A percentile compares a stretch with the other conserved stretches of the same genome.
phyloP scores from a whole-genome alignment of 495 filamentous ascomycete genomes.

The Alectoria sarmentosa region DNA sequence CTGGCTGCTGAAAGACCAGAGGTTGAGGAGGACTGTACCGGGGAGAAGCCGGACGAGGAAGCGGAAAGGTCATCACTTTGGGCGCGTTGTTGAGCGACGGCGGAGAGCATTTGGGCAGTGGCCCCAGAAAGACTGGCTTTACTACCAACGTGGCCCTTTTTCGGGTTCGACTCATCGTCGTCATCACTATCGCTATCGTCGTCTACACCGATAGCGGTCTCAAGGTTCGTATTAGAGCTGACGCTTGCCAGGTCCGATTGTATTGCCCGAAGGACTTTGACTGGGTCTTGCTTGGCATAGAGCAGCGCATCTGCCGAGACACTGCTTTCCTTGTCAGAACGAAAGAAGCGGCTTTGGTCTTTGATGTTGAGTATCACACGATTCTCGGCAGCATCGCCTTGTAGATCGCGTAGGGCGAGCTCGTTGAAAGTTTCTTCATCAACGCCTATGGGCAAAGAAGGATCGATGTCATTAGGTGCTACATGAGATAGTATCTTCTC shows the following conservation, averaged over 20 bases:
- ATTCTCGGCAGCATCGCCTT: constrained; percentile 60
- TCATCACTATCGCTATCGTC: constrained; percentile 53
- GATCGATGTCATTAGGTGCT: constrained; percentile 63
- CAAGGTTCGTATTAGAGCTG: constrained; percentile 47
- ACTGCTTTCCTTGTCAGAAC: constrained; percentile 47
- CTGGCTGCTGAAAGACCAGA: constrained; percentile 57
- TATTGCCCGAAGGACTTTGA: constrained; percentile 56
- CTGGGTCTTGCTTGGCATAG: constrained; percentile 60
- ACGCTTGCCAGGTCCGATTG: constrained; percentile 50
- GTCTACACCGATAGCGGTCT: constrained; percentile 50
- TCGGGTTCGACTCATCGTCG: constrained; percentile 51
- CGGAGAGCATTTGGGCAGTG: constrained; percentile 41
- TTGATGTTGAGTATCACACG: constrained; percentile 80
- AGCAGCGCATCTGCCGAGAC: constrained; percentile 49
- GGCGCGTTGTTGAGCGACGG: constrained; percentile 46
- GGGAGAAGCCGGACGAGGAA: constrained; percentile 22
- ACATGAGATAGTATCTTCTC: constrained; percentile 88
- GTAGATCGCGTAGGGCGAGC: constrained; percentile 75
- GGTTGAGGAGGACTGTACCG: constrained; percentile 36
- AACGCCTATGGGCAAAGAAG: constrained; percentile 53
- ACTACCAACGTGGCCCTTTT: constrained; percentile 50
- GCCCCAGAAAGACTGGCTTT: constrained; percentile 43
- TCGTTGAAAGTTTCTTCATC: constrained; percentile 70
- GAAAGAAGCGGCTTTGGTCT: constrained; percentile 76
- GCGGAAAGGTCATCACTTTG: constrained; percentile 41